Conservation (phyloP, 1,284 basidiomycete genomes). For the Puccinia triticina region DNA sequence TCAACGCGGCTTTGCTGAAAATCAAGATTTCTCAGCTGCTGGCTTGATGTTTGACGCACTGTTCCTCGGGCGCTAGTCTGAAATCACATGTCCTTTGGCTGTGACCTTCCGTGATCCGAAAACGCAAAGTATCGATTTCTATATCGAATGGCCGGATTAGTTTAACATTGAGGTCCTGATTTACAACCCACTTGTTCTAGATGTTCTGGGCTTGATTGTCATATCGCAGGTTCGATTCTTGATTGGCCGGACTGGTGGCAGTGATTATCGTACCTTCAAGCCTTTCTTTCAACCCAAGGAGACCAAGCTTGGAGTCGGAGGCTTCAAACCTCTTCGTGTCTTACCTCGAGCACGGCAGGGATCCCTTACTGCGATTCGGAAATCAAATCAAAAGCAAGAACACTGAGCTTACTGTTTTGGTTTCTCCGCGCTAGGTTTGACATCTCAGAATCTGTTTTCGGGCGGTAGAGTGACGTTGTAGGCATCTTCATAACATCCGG, state of each 20-base stretch:
- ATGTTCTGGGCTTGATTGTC: slow-evolving; percentile 98
- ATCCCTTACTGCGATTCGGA: no score
- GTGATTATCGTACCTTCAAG: slow-evolving; percentile 70
- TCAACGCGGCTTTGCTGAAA: slow-evolving; percentile 77
- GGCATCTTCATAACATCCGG: no score
- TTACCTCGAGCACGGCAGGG: no score
- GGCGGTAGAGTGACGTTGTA: no score
- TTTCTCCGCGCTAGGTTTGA: no score
- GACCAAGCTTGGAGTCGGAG: slow-evolving; percentile 57
- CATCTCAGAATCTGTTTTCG: no score
- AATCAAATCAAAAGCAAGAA: no score
- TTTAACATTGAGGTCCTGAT: slow-evolving; percentile 98
- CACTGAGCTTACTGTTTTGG: no score
- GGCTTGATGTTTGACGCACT: slow-evolving; percentile 90
- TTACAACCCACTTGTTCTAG: slow-evolving; percentile 98
- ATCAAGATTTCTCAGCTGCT: slow-evolving; percentile 92
- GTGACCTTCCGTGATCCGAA: slow-evolving; percentile 55
- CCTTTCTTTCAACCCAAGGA: slow-evolving; percentile 66
- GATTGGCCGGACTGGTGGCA: slow-evolving; percentile 94
- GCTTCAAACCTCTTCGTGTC: no score
- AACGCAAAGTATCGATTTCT: slow-evolving; percentile 72
- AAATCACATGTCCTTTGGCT: slow-evolving; percentile 81
- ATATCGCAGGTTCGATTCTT: slow-evolving; percentile 95
- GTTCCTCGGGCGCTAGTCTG: slow-evolving; percentile 84
- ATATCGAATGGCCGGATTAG: slow-evolving; percentile 97